phyloP scores from a whole-genome alignment of 192 early-diverging fungal genomes.

The Backusella circina region DNA sequence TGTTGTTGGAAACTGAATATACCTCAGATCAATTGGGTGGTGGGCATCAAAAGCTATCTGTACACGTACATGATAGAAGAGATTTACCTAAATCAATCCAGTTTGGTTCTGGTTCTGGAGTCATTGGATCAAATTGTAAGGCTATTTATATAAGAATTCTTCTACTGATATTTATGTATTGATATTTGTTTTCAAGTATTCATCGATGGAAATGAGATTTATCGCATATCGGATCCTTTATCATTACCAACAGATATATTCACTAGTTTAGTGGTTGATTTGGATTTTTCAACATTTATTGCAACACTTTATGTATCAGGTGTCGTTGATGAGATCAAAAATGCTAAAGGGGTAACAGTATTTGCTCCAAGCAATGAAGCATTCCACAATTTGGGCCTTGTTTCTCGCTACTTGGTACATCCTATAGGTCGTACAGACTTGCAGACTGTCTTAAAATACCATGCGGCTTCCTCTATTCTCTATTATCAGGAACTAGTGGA shows the following conservation, averaged over 20 bases:
- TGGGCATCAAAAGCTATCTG: slow-evolving; percentile 13
- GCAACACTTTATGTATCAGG: slow-evolving; percentile 24
- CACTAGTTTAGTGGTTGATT: slow-evolving; percentile 17
- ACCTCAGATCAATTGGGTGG: slow-evolving; percentile 12
- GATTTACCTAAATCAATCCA: slow-evolving; percentile 13
- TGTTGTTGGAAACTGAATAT: slow-evolving; percentile 52
- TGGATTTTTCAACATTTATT: slow-evolving; percentile 33
- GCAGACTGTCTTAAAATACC: slow-evolving; percentile 43
- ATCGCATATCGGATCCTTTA: slow-evolving; percentile 25
- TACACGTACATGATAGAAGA: background rate
- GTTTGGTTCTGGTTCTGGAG: slow-evolving; percentile 18
- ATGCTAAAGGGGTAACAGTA: slow-evolving; percentile 38
- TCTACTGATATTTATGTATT: background rate
- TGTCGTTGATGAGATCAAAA: slow-evolving; percentile 1
- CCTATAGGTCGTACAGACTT: slow-evolving; percentile 34
- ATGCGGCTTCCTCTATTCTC: slow-evolving; percentile 37
- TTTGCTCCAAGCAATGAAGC: slow-evolving; percentile 61
- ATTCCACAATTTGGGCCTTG: slow-evolving; percentile 55
- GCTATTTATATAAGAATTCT: background rate
- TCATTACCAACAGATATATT: slow-evolving; percentile 18
- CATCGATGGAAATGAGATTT: slow-evolving; percentile 15
- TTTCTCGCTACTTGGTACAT: slow-evolving; percentile 53
- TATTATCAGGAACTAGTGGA: slow-evolving; percentile 38
- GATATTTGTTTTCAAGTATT: background rate
- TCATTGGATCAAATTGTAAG: slow-evolving; percentile 19